Evolutionary conservation across 2,329 filamentous ascomycete species (phyloP).

Genomic region (Claviceps maximensis): DNA sequence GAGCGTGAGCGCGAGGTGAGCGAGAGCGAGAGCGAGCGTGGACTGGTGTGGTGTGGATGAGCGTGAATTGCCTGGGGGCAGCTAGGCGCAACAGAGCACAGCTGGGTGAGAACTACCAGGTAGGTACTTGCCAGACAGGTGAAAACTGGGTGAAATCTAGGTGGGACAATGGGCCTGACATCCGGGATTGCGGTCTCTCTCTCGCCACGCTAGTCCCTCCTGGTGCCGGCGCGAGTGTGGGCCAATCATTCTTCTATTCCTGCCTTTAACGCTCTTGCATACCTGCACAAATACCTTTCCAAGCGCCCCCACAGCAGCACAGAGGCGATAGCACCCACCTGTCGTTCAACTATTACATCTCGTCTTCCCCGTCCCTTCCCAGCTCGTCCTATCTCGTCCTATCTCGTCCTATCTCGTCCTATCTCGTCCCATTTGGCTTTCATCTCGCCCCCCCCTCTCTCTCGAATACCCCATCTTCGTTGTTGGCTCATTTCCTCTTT

Average conservation of each 20-base stretch:
- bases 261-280: constrained; percentile 2
- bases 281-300: constrained; percentile 6
- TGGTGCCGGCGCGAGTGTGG: constrained; percentile 1
- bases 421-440: constrained; percentile 4
- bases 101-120: no score
- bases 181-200: no score
- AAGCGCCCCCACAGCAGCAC: background rate
- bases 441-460: background rate
- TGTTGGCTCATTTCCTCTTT: background rate
- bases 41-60: no score
- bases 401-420: constrained; percentile 2
- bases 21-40: no score
- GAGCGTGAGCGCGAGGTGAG: no score
- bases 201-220: background rate
- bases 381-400: constrained; percentile 3
- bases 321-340: no score
- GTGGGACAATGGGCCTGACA: no score
- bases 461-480: background rate
- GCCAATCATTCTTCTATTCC: constrained; percentile 5
- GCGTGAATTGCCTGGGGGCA: no score
- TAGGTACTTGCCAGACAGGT: no score
- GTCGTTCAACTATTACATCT: background rate
- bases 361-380: constrained; percentile 3
- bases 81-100: no score
- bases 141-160: no score